Evolutionary conservation across 176 grass and related monocot genomes (phyloP), one percentile per base, ranked within the genome.

Genomic region (Cymbopogon citratus): DNA sequence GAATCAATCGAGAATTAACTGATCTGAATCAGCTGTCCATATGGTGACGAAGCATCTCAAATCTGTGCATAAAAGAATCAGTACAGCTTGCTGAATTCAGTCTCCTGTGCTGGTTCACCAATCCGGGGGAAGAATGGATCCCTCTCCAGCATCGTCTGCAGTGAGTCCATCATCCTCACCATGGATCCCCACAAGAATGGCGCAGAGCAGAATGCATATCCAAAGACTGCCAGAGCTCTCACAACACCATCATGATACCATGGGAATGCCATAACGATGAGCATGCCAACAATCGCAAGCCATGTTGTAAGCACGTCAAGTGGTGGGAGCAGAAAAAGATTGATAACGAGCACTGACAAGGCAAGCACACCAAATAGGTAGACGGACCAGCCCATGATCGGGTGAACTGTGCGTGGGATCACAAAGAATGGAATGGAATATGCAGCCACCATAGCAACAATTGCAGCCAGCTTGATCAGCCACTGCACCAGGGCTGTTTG

Each of bases 381-480:
- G 27, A 99, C 27, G 31, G 91, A 89, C 97, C 97, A 99, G 46
- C 97, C 97, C 59, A 96, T 90, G 70, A 99, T 41, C 19, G 97
- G 97, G 71, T 99, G 97, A 51, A 87, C 66, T 3, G 93, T 99
- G 82, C 97, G 73, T 9, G 97, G 93, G 69, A 99, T 85, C 56
- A 99, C 51, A 59, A 99, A 93, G 86, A 99, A 99, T 2, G 97
- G 97, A 48, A 96, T 85, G n/a, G 83, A 46, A 66, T 99, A 91
- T 33, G 87, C 88, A 18, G 87, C 80, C 26, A 90, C 25, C 43
- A 96, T 71, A 81, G 87, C 85, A 64, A 87, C 81, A 15, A 91
- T 54, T 6, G 69, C 87, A 12, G 84, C 63, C 64, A 90, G 43
- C 85, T 96, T 99, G 76, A 99, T 80, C 52, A 95, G 83, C 16